Conservation (phyloP, 345 rosid genomes). For the Dipteronia sinensis region DNA sequence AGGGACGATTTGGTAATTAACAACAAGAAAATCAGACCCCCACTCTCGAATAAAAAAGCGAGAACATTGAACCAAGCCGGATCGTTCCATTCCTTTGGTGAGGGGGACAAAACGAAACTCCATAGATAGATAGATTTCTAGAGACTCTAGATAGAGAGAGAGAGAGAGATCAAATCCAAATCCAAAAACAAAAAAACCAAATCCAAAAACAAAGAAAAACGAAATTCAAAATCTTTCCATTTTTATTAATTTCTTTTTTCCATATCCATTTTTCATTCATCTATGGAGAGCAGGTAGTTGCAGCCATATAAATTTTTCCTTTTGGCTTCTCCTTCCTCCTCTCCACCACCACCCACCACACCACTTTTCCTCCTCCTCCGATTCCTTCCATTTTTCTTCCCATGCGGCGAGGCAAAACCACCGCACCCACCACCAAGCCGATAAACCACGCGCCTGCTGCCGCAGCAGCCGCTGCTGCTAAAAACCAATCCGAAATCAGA, state of each 20-base stretch:
- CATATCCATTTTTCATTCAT: not conserved
- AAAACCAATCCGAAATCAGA: slow-evolving; percentile 6
- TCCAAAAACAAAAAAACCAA: not conserved
- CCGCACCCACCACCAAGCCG: slow-evolving; percentile 12
- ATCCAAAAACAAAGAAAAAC: not conserved
- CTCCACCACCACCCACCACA: too few species aligned
- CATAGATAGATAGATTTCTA: too few species aligned
- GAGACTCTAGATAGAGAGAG: not conserved
- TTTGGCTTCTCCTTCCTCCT: not conserved
- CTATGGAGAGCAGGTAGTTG: not conserved
- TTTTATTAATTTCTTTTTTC: not conserved
- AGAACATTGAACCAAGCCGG: slow-evolving; percentile 4
- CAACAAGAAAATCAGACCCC: not conserved
- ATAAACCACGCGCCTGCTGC: not conserved
- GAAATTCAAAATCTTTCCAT: not conserved
- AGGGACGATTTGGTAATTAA: not conserved
- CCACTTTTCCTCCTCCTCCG: too few species aligned
- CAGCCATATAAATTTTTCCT: not conserved
- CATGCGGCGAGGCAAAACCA: slow-evolving; percentile 27
- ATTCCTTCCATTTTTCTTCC: not conserved
- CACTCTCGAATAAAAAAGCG: not conserved
- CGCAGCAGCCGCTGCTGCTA: not conserved
- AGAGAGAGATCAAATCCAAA: too few species aligned
- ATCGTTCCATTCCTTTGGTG: not conserved
- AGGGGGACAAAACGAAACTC: not conserved